A percentile compares a stretch with the other conserved stretches of the same genome.
Conservation (phyloP, 805 yeast species). For the Saccharomycopsis sp. region DNA sequence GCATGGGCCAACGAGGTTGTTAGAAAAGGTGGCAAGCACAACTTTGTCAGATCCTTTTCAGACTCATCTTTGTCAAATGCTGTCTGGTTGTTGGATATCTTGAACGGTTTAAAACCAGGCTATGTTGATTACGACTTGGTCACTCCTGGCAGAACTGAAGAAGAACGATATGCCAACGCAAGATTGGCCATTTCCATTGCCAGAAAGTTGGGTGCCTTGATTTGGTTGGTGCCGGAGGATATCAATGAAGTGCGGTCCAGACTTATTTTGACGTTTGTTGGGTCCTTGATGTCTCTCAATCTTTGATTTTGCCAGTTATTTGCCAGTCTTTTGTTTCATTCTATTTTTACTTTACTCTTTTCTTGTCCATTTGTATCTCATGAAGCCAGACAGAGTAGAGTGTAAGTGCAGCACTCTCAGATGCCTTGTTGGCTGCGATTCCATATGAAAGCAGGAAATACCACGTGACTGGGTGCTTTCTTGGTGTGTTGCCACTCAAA, state of each 20-base stretch:
- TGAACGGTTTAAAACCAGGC: constrained; percentile 93
- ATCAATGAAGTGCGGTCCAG: constrained; percentile 93
- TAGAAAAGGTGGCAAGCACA: constrained; percentile 70
- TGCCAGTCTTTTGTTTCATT: not conserved
- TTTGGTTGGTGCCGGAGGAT: constrained; percentile 99
- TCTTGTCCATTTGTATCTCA: not conserved
- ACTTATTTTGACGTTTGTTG: constrained; percentile 87
- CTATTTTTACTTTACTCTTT: not conserved
- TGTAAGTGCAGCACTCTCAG: too few species aligned
- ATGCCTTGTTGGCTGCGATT: too few species aligned
- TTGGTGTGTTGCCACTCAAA: too few species aligned
- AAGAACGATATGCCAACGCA: constrained; percentile 88
- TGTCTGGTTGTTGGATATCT: constrained; percentile 76
- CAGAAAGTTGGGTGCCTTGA: constrained; percentile 93
- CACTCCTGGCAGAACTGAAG: constrained; percentile 66
- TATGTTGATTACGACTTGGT: constrained; percentile 95
- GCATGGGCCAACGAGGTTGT: constrained; percentile 91
- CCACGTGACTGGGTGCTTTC: too few species aligned
- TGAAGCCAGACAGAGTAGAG: too few species aligned
- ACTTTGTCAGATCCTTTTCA: constrained; percentile 71
- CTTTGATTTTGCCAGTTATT: not conserved
- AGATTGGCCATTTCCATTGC: constrained; percentile 97
- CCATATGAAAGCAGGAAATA: too few species aligned
- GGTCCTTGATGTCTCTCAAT: constrained; percentile 76
- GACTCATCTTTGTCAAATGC: constrained; percentile 72